These are phyloP conservation scores for Coniferiporia sulphurascens DNA, from an alignment of 1,284 basidiomycete species.

Conservation along the genomic window DNA sequence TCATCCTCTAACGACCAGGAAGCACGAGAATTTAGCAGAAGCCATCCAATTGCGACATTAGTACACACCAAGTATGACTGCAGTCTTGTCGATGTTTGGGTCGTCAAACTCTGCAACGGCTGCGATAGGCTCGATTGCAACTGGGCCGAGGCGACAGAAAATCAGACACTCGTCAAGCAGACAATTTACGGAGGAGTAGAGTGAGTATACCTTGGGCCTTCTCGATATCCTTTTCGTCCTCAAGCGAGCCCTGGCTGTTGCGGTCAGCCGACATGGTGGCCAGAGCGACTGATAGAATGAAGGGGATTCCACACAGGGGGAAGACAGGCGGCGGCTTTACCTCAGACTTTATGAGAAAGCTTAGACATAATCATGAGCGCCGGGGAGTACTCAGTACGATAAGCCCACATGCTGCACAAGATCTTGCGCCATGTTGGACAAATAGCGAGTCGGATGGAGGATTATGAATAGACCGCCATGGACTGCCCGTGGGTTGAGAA, in stretches of 20 bases:
- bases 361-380: background rate
- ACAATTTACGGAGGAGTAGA: background rate
- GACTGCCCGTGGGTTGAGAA: background rate
- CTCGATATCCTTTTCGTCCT: conserved; percentile 17
- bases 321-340: background rate
- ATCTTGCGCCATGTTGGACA: background rate
- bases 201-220: conserved; percentile 11
- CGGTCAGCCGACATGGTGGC: conserved; percentile 5
- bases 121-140: background rate
- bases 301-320: background rate
- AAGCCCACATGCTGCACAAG: conserved; percentile 14
- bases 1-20: conserved; percentile 13
- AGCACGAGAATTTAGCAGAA: background rate
- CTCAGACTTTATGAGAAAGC: background rate
- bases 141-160: background rate
- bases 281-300: background rate
- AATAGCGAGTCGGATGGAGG: background rate
- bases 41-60: background rate
- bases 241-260: conserved; percentile 14
- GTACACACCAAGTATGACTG: conserved; percentile 11
- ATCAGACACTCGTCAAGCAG: background rate
- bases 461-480: background rate
- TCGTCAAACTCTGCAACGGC: conserved; percentile 19
- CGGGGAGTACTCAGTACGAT: background rate
- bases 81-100: conserved; percentile 20